Evolutionary conservation across 2,329 filamentous ascomycete species (phyloP), one percentile per base, ranked within the genome.

Genomic region (Aspergillus flavus): DNA sequence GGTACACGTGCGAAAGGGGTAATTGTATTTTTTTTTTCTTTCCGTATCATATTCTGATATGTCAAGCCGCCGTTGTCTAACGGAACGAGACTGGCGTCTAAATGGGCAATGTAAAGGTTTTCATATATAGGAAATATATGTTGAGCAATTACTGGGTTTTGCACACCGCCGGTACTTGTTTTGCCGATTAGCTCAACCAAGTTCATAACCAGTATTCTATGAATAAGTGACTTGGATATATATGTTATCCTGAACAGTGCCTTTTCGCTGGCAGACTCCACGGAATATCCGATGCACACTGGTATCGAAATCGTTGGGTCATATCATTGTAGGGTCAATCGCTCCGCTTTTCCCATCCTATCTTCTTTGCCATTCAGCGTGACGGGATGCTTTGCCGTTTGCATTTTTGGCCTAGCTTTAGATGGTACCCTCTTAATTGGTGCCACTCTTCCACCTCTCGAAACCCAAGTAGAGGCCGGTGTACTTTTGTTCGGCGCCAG

Each of bases 91-190:
- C 48, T 32, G 48, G 48, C 48, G 46, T 23, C 21, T 55, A 39
- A 21, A 39, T 32, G 30, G 52, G 21, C 52, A 54, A 54, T 55
- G n/a, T 55, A 39, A 55, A 55, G 14, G 16, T 14, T 9, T 39
- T 34, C 52, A 55, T 55, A 55, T 55, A 39, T 55, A 55, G 34
- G 52, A 55, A 54, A 55, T 55, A 55, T 16, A 55, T 26, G 32
- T 39, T 55, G 32, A 41, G 39, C 6, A 26, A 34, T 28, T 55
- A 26, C 34, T 16, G 21, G 32, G 28, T 10, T 32, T 12, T n/a
- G 48, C 9, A 21, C 28, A 32, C 5, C 11, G 9, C 28, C 5
- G 16, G 16, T 52, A 32, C n/a, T 14, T 32, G 10, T 7, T 30
- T 10, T 52, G 16, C 14, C 9, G 28, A n/a, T 1, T 32, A n/a